A percentile compares a stretch with the other conserved stretches of the same genome.
Evolutionary conservation across 2,329 filamentous ascomycete genomes (phyloP).

Genomic region (Phaeosphaeria sp.): DNA sequence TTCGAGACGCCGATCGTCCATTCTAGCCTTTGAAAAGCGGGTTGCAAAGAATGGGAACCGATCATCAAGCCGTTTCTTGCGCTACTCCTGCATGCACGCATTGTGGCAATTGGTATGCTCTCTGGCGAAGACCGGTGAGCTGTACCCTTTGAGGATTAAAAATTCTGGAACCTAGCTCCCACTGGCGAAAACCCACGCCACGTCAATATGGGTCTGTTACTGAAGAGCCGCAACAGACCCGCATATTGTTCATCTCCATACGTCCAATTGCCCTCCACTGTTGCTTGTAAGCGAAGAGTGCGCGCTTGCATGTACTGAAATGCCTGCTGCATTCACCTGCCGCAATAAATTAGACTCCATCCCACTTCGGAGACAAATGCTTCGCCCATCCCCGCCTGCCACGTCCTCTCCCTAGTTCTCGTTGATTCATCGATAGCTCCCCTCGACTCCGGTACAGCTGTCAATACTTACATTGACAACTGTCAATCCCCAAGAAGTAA

Average conservation of each 20-base stretch:
- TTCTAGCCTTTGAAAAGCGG: slow-evolving; percentile 43
- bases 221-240: slow-evolving; percentile 53
- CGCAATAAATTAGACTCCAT: slow-evolving; percentile 51
- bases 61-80: slow-evolving; percentile 42
- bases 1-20: slow-evolving; percentile 44
- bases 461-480: slow-evolving; percentile 46
- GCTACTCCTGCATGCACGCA: slow-evolving; percentile 44
- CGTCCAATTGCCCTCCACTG: slow-evolving; percentile 56
- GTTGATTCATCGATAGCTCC: slow-evolving; percentile 40
- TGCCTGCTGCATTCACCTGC: slow-evolving; percentile 49
- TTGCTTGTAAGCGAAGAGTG: slow-evolving; percentile 58
- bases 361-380: slow-evolving; percentile 48
- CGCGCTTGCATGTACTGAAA: slow-evolving; percentile 46
- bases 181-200: slow-evolving; percentile 87
- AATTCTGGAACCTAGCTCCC: slow-evolving; percentile 57
- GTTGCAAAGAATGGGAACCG: slow-evolving; percentile 36
- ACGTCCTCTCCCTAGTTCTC: slow-evolving; percentile 46
- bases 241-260: slow-evolving; percentile 48
- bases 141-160: slow-evolving; percentile 47
- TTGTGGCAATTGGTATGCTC: slow-evolving; percentile 45
- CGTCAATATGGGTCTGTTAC: slow-evolving; percentile 69
- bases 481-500: slow-evolving; percentile 38
- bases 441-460: slow-evolving; percentile 42
- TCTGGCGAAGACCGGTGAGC: slow-evolving; percentile 46
- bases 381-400: slow-evolving; percentile 41